Percentiles rank a stretch among this genome's conserved stretches.
Conservation (phyloP, 1,284 basidiomycete genomes). For the Athelia psychrophila region DNA sequence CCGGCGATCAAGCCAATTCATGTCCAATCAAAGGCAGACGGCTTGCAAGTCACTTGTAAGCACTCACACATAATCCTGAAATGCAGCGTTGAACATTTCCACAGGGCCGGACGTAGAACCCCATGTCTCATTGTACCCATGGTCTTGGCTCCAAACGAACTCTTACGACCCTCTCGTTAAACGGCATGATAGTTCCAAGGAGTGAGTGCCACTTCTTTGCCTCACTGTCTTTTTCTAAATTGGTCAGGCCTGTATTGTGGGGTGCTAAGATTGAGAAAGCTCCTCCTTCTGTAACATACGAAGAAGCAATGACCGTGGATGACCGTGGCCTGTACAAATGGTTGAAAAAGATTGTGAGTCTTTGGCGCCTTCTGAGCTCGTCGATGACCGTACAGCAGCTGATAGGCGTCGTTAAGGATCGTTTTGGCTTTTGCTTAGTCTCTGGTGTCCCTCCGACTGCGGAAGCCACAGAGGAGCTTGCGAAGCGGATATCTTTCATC, state of each 20-base stretch:
- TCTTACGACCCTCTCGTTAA: constrained; percentile 69
- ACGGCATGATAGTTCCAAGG: constrained; percentile 24
- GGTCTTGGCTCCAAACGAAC: constrained; percentile 77
- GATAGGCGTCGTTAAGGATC: constrained; percentile 47
- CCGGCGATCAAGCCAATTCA: constrained; percentile 63
- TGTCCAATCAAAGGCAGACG: constrained; percentile 61
- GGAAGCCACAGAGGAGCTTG: constrained; percentile 82
- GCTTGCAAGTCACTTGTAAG: constrained; percentile 69
- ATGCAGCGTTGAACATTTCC: constrained; percentile 3
- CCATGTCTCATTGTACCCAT: constrained; percentile 82
- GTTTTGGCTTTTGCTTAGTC: constrained; percentile 90
- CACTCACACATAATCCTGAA: constrained; percentile 6
- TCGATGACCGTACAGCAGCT: background rate
- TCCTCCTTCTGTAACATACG: constrained; percentile 76
- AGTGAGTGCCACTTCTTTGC: constrained; percentile 34
- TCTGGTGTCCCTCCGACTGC: constrained; percentile 78
- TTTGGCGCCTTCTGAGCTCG: background rate
- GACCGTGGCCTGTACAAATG: constrained; percentile 77
- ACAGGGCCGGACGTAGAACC: constrained; percentile 59
- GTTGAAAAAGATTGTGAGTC: constrained; percentile 77
- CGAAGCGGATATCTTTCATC: constrained; percentile 82
- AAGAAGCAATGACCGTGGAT: constrained; percentile 69
- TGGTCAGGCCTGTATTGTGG: constrained; percentile 76
- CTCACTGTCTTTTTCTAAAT: background rate
- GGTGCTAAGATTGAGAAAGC: constrained; percentile 72